Base-by-base conservation (phyloP, 2,329 filamentous ascomycete genomes). In the Helicocarpus griseus region DNA sequence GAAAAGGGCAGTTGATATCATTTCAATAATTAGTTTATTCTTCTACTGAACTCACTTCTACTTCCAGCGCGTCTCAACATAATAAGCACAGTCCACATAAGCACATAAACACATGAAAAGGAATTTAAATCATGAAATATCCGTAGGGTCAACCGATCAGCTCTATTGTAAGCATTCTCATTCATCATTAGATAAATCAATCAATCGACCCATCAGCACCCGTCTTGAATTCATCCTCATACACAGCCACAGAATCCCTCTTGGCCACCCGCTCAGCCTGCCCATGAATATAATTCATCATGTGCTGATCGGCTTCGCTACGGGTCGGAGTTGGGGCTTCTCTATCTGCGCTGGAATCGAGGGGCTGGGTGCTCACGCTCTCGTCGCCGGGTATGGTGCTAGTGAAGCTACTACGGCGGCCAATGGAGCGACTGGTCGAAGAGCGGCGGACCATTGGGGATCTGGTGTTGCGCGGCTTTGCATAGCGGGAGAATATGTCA, bases 391-490 rank as follows among this genome's bases (percentile, higher is more conserved):
- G 22, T 8, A 22, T 21, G 24, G 33, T 49, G 35, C 66, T 66
- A 49, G 80, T 78, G 64, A 85, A 95, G 69, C 95, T 89, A 64
- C 87, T 93, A 49, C 89, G 82, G 50, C 82, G 82, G 33, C 88
- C 87, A 52, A 97, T 89, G 45, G 88, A 94, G 38, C 91, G 82
- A 40, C 81, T 82, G 0, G 87, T 90, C 4, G 89, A 91, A 4
- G 87, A 89, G 51, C 89, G 83, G 35, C 88, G 84, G 60, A 91
- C 75, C 17, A 75, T 73, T 19, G 77, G 77, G 58, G 73, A 77
- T 11, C 68, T 65, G 9, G 69, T 67, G 62, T 53, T 64, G 53
- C 48, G 69, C 58, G 61, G 73, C 58, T 71, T 75, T 59, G 50
- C 63, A 54, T 56, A 75, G 33, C 83, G 80, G 49, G 78, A 77